A percentile compares a stretch with the other conserved stretches of the same genome.
These are phyloP conservation scores for Verticillium zaregamsianum DNA, from an alignment of 2,329 filamentous ascomycete genomes.

Conservation along the genomic window DNA sequence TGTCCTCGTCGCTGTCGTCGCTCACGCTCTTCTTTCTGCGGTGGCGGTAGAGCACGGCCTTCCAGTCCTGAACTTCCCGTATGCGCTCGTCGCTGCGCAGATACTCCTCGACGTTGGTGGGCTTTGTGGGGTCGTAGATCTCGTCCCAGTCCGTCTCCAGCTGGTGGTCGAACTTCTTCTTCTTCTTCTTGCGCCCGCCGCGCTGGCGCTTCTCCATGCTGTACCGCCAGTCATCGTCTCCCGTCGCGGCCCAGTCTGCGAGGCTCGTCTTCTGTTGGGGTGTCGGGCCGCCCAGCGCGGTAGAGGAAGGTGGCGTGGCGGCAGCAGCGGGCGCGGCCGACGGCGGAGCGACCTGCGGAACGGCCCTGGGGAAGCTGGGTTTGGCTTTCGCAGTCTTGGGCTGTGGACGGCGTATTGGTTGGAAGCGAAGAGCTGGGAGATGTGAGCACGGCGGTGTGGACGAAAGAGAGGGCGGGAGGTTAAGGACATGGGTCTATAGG, in stretches of 20 bases:
- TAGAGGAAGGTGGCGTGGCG: constrained; percentile 13
- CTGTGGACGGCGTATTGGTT: constrained; percentile 78
- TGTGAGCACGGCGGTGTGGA: neutral
- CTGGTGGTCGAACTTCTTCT: constrained; percentile 57
- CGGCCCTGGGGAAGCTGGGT: constrained; percentile 51
- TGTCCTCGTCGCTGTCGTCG: constrained; percentile 40
- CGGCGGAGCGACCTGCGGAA: constrained; percentile 23
- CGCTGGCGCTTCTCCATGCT: constrained; percentile 63
- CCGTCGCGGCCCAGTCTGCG: constrained; percentile 74
- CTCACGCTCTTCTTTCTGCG: constrained; percentile 43
- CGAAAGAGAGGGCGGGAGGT: constrained; percentile 1
- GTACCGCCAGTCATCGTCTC: constrained; percentile 80
- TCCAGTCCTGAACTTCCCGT: constrained; percentile 79
- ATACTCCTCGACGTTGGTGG: constrained; percentile 83
- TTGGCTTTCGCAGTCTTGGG: constrained; percentile 55
- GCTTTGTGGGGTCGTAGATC: constrained; percentile 78
- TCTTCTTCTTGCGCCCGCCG: constrained; percentile 74
- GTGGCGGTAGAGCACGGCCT: constrained; percentile 72
- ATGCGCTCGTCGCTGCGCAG: constrained; percentile 79
- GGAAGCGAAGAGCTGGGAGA: constrained; percentile 70
- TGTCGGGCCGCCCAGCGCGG: constrained; percentile 19
- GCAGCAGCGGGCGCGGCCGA: constrained; percentile 20
- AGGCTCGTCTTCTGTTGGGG: constrained; percentile 61
- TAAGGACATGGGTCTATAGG: constrained; percentile 36
- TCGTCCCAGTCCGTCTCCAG: constrained; percentile 82